A percentile compares a stretch with the other conserved stretches of the same genome.
Conservation (phyloP, 352 stramenopile genomes). For the Pythium insidiosum region DNA sequence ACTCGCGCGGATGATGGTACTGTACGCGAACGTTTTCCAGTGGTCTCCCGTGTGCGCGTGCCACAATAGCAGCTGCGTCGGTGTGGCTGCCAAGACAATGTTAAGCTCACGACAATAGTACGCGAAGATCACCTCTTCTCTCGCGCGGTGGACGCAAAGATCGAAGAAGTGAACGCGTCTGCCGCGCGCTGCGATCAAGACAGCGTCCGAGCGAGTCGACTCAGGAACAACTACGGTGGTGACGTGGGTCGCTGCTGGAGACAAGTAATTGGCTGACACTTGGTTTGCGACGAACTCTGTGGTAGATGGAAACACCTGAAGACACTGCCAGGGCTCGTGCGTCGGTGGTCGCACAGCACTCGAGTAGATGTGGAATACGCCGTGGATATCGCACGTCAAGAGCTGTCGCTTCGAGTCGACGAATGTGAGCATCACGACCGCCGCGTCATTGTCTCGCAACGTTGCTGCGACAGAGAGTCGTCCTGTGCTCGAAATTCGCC, state of each 20-base stretch:
- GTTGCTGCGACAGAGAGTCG: conserved; percentile 7
- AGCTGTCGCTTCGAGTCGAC: conserved; percentile 56
- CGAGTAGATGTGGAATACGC: conserved; percentile 16
- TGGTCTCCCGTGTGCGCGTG: conserved; percentile 35
- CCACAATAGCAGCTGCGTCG: conserved; percentile 51
- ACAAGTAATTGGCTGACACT: conserved; percentile 8
- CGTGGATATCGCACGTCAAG: conserved; percentile 43
- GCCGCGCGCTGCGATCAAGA: conserved; percentile 35
- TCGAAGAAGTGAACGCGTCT: conserved; percentile 44
- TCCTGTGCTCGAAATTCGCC: conserved; percentile 7
- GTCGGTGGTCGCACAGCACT: not conserved
- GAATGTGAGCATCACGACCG: conserved; percentile 20
- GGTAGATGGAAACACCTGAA: too few species aligned
- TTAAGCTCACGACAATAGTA: conserved; percentile 49
- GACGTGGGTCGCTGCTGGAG: not conserved
- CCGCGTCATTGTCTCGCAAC: conserved; percentile 15
- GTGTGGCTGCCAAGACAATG: conserved; percentile 44
- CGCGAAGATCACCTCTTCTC: conserved; percentile 58
- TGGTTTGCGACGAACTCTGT: too few species aligned
- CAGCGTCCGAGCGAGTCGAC: conserved; percentile 34
- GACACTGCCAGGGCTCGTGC: too few species aligned
- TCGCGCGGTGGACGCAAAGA: conserved; percentile 40
- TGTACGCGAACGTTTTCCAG: conserved; percentile 48
- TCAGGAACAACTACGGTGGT: conserved; percentile 31
- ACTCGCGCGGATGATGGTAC: conserved; percentile 20